A percentile compares a stretch with the other conserved stretches of the same genome.
phyloP scores from a whole-genome alignment of 2,329 filamentous ascomycete genomes.

The Fusarium sp. region DNA sequence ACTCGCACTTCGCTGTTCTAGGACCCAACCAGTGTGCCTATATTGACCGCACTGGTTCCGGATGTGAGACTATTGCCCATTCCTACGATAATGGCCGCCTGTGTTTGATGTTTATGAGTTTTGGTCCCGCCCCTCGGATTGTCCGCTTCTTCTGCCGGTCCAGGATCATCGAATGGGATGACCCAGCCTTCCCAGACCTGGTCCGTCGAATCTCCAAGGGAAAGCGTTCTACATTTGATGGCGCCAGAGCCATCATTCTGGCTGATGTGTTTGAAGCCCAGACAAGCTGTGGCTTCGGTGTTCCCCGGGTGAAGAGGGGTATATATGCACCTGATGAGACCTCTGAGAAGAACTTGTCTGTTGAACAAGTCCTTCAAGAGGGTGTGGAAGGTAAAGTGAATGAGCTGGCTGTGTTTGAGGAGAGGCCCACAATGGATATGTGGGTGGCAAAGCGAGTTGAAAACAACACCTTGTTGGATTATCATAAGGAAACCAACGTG shows the following conservation, averaged over 20 bases:
- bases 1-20: constrained; percentile 70
- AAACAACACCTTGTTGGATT: constrained; percentile 60
- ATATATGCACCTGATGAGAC: constrained; percentile 47
- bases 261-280: constrained; percentile 72
- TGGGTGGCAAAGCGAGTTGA: constrained; percentile 60
- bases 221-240: constrained; percentile 53
- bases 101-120: constrained; percentile 78
- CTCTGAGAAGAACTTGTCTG: constrained; percentile 20
- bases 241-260: constrained; percentile 68
- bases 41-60: constrained; percentile 78
- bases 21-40: constrained; percentile 70
- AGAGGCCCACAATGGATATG: constrained; percentile 64
- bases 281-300: constrained; percentile 73
- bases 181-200: constrained; percentile 57
- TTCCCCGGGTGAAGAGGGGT: constrained; percentile 61
- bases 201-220: constrained; percentile 55
- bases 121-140: constrained; percentile 67
- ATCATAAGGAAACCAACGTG: constrained; percentile 65
- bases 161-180: constrained; percentile 67
- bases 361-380: constrained; percentile 41
- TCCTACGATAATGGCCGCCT: constrained; percentile 80
- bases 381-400: constrained; percentile 41
- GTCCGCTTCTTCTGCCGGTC: constrained; percentile 70
- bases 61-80: constrained; percentile 79
- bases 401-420: constrained; percentile 57